Base-by-base conservation (phyloP, 169 alveolate genomes). In the Perkinsus chesapeaki region DNA sequence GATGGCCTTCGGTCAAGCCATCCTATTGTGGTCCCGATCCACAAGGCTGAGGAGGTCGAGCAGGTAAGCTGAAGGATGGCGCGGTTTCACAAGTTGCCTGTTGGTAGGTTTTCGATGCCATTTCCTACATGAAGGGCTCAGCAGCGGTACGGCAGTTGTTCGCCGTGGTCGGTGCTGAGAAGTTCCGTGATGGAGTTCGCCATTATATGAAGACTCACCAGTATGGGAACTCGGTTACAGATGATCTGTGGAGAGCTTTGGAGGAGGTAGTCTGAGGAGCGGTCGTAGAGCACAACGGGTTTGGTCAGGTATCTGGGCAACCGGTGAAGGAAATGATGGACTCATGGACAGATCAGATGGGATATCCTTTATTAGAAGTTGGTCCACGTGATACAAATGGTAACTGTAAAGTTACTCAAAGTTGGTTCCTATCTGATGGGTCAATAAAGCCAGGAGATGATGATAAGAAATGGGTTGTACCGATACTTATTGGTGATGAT, bases 121-220 rank as follows among this genome's bases (percentile, higher is more conserved):
- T 97, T 34, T 95, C 97, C 36, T 97, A 97, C 94, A 95, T 96
- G 91, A 97, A 97, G 94, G 99, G 98, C 23, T 93, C 97, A 20
- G 93, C 97, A 5, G 96, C 97, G 48, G 94, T 96, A 39, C 95
- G 97, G 47, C 96, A 96, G 95, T 91, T 97, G 90, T 94, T 92
- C 60, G 94, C 94, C 98, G 23, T 93, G 97, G 36, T 94, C 97
- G 20, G 96, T 97, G 90, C 94, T 37, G 93, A 93, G 39, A 90
- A 91, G 90, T 95, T 94, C 91, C 93, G 39, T 3, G 93, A 91
- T 48, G 95, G 95, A 0, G 39, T 93, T 91, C 93, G 39, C 39
- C 37, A 82, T 72, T 93, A 93, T 92, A 73, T 93, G 91, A 31
- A 72, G n/a, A 47, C 93, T 38, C 94, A 92, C 93, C 73, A 90